Conservation (phyloP, 202 grass and related monocot species). For the Sporobolus alterniflorus region DNA sequence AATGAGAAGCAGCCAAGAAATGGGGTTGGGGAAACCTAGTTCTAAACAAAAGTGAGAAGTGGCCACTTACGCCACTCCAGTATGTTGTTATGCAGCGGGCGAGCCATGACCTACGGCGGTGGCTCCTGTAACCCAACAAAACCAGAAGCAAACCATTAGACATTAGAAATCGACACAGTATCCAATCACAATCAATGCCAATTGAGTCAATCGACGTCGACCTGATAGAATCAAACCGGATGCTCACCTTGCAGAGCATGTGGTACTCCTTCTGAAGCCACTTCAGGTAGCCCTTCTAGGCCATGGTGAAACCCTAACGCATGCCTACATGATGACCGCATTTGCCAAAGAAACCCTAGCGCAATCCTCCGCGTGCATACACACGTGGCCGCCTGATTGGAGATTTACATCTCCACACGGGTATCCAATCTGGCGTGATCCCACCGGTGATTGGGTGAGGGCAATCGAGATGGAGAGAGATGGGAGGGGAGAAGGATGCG, state of each 20-base stretch:
- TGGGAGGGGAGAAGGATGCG: too few species aligned
- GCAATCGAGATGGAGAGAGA: too few species aligned
- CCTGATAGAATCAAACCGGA: neutral
- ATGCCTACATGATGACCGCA: too few species aligned
- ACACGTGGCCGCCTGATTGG: constrained; percentile 4
- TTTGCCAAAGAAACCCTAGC: constrained; percentile 48
- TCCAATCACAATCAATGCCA: too few species aligned
- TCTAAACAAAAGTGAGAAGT: too few species aligned
- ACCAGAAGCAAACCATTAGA: neutral
- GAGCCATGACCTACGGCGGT: constrained; percentile 16
- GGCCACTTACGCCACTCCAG: constrained; percentile 92
- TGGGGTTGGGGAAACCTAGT: too few species aligned
- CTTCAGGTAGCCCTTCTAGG: constrained; percentile 69
- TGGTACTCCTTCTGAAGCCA: too few species aligned
- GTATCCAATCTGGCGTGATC: neutral
- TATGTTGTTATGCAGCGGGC: constrained; percentile 85
- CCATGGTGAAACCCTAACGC: constrained; percentile 57
- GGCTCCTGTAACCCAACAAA: neutral
- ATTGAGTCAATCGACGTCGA: neutral
- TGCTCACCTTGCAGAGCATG: constrained; percentile 67
- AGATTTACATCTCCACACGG: neutral
- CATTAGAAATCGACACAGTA: neutral
- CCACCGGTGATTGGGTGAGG: too few species aligned
- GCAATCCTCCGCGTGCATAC: too few species aligned
- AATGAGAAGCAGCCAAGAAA: neutral